Evolutionary conservation across 78 protist species (phyloP), one percentile per base, ranked within the genome.

Genomic region (Dictyostelium firmibasis): DNA sequence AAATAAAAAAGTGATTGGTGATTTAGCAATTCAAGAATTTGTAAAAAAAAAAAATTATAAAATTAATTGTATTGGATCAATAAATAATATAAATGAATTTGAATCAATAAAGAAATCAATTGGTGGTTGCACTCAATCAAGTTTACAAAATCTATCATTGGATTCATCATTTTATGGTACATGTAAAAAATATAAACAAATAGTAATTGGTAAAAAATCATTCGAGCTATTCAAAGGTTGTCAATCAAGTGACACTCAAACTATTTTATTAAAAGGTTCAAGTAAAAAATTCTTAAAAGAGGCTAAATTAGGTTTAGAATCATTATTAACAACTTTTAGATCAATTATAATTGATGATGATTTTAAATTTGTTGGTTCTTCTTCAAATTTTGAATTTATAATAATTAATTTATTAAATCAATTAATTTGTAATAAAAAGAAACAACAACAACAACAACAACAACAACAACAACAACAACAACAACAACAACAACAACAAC

Each of bases 1-100:
- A 43, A 70, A 72, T 10, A 33, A 53, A 25, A 85, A 72, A 41
- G 33, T 78, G 8, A 76, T 86, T 36, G 92, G 92, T 76, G 92
- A 86, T 57, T 53, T 86, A 2, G 92, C 92, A 13, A 86, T 64
- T 36, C 84, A 76, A 18, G 84, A 86, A 27, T 76, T 86, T 76
- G 50, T n/a, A 4, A 67, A 67, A 67, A 76, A 60, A 76, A 25
- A 23, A 3, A 16, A 44, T 9, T n/a, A 78, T 43, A 78, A 14
- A 36, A 57, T 86, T 11, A n/a, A 53, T 4, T 74, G 85, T 38
- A 57, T 50, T 77, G 92, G 92, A 4, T 44, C 60, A 60, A 25
- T 86, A 9, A 29, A 29, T 11, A 8, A n/a, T 4, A 16, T 50
- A 50, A 11, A 9, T 18, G 16, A 25, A 14, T 47, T 86, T 44